These are phyloP conservation scores for Borealophlyctis nickersoniae DNA, from an alignment of 192 early-diverging fungal genomes.

Conservation along the genomic window DNA sequence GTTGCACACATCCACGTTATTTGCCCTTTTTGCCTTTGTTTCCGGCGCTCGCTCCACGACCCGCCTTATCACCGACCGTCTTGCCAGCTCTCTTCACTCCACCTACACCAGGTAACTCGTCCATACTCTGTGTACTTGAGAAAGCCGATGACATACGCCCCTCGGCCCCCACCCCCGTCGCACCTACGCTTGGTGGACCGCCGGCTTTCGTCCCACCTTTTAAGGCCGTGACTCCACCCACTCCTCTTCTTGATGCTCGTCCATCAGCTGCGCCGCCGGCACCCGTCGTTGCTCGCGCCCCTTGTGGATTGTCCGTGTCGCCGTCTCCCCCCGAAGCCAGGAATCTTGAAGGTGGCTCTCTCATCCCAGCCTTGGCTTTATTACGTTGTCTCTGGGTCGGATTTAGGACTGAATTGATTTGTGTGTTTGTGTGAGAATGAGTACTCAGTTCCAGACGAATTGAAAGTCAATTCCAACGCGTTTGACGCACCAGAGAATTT, in stretches of 20 bases:
- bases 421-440: too few relatives aligned
- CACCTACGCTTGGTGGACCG: background rate
- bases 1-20: background rate
- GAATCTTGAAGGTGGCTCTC: slow-evolving; percentile 10
- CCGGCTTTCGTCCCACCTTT: background rate
- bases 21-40: background rate
- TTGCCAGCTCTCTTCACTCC: background rate
- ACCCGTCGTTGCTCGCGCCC: background rate
- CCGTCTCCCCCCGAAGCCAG: slow-evolving; percentile 9
- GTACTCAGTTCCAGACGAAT: too few relatives aligned
- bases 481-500: slow-evolving; percentile 41
- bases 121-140: background rate
- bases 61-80: background rate
- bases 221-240: background rate
- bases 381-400: slow-evolving; percentile 16
- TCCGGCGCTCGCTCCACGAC: background rate
- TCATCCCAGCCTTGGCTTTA: slow-evolving; percentile 19
- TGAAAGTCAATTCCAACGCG: too few relatives aligned
- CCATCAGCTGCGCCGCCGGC: slow-evolving; percentile 9
- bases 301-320: slow-evolving; percentile 4
- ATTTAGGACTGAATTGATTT: slow-evolving; percentile 14
- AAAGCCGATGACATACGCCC: too few relatives aligned
- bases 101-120: background rate
- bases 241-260: background rate
- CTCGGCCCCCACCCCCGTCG: too few relatives aligned